Conservation (phyloP, 108 stramenopile genomes). For the Cyclotella cryptica region DNA sequence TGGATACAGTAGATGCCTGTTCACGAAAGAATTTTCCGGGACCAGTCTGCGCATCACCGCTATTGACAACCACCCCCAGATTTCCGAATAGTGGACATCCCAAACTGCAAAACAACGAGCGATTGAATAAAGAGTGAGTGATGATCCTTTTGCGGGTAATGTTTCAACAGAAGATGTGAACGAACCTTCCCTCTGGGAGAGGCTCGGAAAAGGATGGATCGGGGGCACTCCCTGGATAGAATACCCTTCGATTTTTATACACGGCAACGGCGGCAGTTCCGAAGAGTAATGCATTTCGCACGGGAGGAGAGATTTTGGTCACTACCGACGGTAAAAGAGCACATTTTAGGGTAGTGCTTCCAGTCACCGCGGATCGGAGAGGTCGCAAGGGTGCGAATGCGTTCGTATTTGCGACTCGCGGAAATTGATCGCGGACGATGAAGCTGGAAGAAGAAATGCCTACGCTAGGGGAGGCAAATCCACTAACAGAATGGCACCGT, state of each 20-base stretch:
- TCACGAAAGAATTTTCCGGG: slow-evolving; percentile 40
- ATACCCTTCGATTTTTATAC: slow-evolving; percentile 25
- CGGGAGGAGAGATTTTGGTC: slow-evolving; percentile 13
- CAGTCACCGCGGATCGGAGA: background rate
- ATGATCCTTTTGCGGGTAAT: background rate
- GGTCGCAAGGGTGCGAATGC: background rate
- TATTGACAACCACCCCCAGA: background rate
- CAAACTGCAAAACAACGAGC: background rate
- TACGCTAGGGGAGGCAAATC: background rate
- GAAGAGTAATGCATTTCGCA: slow-evolving; percentile 25
- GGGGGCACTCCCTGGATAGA: slow-evolving; percentile 12
- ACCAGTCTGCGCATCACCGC: slow-evolving; percentile 22
- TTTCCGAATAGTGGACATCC: slow-evolving; percentile 42
- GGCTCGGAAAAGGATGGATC: slow-evolving; percentile 35
- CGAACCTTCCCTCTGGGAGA: slow-evolving; percentile 19
- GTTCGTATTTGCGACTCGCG: background rate
- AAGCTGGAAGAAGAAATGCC: background rate
- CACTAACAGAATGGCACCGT: background rate
- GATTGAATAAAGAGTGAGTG: background rate
- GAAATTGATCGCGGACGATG: background rate
- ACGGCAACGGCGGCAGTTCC: slow-evolving; percentile 26
- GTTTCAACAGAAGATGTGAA: background rate
- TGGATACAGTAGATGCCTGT: slow-evolving; percentile 5
- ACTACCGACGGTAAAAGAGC: slow-evolving; percentile 16
- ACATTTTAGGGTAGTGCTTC: slow-evolving; percentile 16